Percentiles rank a stretch among this genome's conserved stretches.
Conservation (phyloP, 164 flowering plant species). For the Chloranthus sessilifolius region DNA sequence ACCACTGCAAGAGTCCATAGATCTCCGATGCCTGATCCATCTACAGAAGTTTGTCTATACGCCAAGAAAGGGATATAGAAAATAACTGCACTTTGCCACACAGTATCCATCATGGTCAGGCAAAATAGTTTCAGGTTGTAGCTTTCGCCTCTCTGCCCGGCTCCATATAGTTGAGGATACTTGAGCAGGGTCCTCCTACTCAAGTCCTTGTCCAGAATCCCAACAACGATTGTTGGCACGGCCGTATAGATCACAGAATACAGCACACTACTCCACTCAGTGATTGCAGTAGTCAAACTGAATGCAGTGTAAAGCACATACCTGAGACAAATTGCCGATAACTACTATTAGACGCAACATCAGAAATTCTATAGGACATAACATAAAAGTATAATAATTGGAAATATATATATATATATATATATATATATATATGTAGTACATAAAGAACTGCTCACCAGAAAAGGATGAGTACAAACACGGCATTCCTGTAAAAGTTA, state of each 20-base stretch:
- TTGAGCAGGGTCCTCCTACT: conserved; percentile 61
- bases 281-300: conserved; percentile 79
- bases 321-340: conserved; percentile 40
- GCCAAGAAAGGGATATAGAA: conserved; percentile 73
- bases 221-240: conserved; percentile 80
- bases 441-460: conserved; percentile 37
- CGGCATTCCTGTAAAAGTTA: conserved; percentile 36
- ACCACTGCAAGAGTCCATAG: conserved; percentile 90
- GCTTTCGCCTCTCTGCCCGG: conserved; percentile 77
- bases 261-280: conserved; percentile 87
- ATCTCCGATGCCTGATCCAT: conserved; percentile 72
- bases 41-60: conserved; percentile 59
- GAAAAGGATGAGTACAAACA: conserved; percentile 27
- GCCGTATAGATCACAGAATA: conserved; percentile 85
- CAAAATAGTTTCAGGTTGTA: conserved; percentile 69
- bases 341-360: not conserved
- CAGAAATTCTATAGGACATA: not conserved
- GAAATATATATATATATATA: not conserved
- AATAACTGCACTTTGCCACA: conserved; percentile 81
- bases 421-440: not conserved
- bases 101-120: conserved; percentile 82
- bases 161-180: conserved; percentile 77
- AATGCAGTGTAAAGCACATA: conserved; percentile 72
- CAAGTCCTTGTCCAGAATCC: conserved; percentile 86
- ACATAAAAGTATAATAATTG: not conserved